A percentile compares a stretch with the other conserved stretches of the same genome.
Evolutionary conservation across 352 stramenopile species (phyloP).

Genomic region (Blastocystis sp.): DNA sequence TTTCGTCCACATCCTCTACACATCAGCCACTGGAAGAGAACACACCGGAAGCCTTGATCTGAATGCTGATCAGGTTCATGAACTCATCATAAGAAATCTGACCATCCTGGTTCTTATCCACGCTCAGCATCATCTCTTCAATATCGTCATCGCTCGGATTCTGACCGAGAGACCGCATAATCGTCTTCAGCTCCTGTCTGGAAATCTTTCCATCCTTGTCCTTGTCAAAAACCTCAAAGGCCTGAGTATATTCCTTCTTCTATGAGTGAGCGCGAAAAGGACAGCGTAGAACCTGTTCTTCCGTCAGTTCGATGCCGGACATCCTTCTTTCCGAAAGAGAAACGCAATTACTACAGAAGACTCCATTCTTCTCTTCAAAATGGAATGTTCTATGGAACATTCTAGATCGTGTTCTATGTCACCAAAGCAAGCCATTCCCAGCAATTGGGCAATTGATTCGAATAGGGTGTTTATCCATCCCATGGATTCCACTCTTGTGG

Average conservation of each 20-base stretch:
- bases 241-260: conserved; percentile 71
- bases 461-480: no score
- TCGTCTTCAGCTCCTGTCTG: conserved; percentile 71
- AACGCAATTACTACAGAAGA: no score
- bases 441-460: no score
- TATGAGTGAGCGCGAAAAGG: conserved; percentile 42
- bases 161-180: conserved; percentile 71
- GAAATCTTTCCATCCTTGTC: conserved; percentile 72
- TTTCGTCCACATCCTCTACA: conserved; percentile 71
- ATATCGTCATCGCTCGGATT: conserved; percentile 73
- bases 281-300: conserved; percentile 43
- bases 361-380: no score
- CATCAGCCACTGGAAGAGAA: not conserved
- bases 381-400: no score
- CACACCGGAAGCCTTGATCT: conserved; percentile 69
- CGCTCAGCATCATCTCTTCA: conserved; percentile 72
- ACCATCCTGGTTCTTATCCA: conserved; percentile 71
- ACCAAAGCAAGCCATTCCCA: no score
- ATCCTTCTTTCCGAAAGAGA: not conserved
- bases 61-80: conserved; percentile 72
- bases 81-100: conserved; percentile 73
- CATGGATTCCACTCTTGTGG: no score
- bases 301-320: conserved; percentile 56
- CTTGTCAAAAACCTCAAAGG: conserved; percentile 73
- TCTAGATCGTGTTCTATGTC: no score